Percentiles rank a stretch among this genome's conserved stretches.
These are phyloP conservation scores for Saccharomycopsis olivae DNA, from an alignment of 805 yeast species.

Conservation along the genomic window DNA sequence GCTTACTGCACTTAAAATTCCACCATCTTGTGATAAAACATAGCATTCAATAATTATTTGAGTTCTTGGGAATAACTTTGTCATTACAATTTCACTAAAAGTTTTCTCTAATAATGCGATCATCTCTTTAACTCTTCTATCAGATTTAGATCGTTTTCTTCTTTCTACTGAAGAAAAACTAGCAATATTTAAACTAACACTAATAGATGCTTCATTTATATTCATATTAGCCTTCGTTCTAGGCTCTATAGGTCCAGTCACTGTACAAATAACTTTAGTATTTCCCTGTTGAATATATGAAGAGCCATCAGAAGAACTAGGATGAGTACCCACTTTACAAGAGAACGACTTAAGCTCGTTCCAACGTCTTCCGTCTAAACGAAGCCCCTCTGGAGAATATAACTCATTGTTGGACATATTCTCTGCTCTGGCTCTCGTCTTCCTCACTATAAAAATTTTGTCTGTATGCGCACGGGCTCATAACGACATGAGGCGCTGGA, in stretches of 20 bases:
- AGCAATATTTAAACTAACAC: constrained; percentile 59
- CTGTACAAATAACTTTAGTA: constrained; percentile 75
- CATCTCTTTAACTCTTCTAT: constrained; percentile 59
- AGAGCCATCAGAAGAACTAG: constrained; percentile 83
- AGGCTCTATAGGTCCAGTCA: constrained; percentile 89
- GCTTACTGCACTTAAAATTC: constrained; percentile 63
- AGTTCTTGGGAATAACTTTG: constrained; percentile 73
- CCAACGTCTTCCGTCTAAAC: constrained; percentile 92
- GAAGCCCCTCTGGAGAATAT: constrained; percentile 90
- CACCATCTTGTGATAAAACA: constrained; percentile 86
- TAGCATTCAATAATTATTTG: constrained; percentile 64
- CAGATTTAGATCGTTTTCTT: constrained; percentile 56
- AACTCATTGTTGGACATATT: constrained; percentile 63
- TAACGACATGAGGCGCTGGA: too few species aligned
- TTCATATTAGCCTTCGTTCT: constrained; percentile 55
- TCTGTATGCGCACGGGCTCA: too few species aligned
- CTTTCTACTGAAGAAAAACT: constrained; percentile 54
- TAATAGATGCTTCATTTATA: constrained; percentile 38
- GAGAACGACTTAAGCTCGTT: constrained; percentile 79
- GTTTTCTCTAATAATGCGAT: constrained; percentile 58
- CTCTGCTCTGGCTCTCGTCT: too few species aligned
- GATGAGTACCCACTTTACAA: constrained; percentile 80
- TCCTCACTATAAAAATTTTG: too few species aligned
- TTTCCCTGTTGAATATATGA: constrained; percentile 88
- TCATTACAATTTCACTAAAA: constrained; percentile 62